Conservation (phyloP, 2,329 filamentous ascomycete genomes). For the Cadophora gregata region DNA sequence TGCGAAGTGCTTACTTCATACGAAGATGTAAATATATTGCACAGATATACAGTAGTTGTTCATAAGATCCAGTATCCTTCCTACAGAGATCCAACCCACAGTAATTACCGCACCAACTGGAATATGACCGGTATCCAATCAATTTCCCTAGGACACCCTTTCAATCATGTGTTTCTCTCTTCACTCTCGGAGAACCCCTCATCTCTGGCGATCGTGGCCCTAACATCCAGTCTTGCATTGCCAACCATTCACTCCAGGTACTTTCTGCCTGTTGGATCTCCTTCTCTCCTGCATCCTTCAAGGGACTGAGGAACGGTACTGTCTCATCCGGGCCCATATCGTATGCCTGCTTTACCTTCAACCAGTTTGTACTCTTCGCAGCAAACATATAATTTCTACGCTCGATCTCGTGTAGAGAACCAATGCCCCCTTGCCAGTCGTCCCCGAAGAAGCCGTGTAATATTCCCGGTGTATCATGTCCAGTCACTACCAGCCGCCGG, state of each 20-base stretch:
- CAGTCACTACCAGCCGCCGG: conserved; percentile 86
- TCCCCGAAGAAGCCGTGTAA: conserved; percentile 97
- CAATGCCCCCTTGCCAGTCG: conserved; percentile 82
- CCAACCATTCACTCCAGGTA: conserved; percentile 92
- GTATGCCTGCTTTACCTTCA: conserved; percentile 87
- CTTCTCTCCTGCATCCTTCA: conserved; percentile 76
- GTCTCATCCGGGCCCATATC: conserved; percentile 85
- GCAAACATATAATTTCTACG: conserved; percentile 94
- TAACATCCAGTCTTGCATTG: conserved; percentile 99
- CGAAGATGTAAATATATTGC: background rate
- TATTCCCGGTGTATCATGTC: conserved; percentile 86
- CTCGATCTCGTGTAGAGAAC: conserved; percentile 85
- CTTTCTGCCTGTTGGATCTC: conserved; percentile 85
- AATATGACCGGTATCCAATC: background rate
- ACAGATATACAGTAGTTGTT: conserved; percentile 6
- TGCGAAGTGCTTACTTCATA: background rate
- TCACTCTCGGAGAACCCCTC: conserved; percentile 25
- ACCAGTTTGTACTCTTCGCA: conserved; percentile 90
- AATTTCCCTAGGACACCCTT: background rate
- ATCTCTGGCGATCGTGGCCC: conserved; percentile 58
- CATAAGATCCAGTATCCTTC: background rate
- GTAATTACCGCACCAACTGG: background rate
- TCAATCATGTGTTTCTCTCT: conserved; percentile 33
- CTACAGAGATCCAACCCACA: conserved; percentile 6
- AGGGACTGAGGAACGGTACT: conserved; percentile 83